These are phyloP conservation scores for Eucalyptus erythrocorys DNA, from an alignment of 345 rosid genomes.

Conservation along the genomic window DNA sequence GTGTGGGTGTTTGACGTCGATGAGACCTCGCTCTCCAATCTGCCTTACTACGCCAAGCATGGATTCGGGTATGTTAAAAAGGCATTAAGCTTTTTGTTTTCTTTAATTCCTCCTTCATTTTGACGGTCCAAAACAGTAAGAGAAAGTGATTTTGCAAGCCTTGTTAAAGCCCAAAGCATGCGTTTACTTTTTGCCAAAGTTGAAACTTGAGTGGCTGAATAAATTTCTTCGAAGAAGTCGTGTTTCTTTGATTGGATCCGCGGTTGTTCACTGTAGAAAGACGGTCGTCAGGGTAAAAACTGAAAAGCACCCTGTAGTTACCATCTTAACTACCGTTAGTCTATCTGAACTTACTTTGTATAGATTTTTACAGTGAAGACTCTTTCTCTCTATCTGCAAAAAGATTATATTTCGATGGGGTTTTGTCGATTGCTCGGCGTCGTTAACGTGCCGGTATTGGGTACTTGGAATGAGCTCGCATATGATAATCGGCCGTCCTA, in stretches of 20 bases:
- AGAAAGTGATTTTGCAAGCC: not conserved
- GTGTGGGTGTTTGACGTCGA: slow-evolving; percentile 38
- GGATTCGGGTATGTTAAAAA: slow-evolving; percentile 19
- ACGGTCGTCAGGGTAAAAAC: not conserved
- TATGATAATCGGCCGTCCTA: not conserved
- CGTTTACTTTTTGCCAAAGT: not conserved
- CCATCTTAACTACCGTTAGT: not conserved
- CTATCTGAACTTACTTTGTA: not conserved
- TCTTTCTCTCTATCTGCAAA: not conserved
- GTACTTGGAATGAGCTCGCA: not conserved
- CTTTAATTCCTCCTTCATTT: not conserved
- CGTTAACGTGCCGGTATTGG: not conserved
- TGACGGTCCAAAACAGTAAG: not conserved
- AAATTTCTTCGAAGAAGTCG: not conserved
- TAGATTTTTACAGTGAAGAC: not conserved
- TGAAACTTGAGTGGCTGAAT: not conserved
- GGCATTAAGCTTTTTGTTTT: not conserved
- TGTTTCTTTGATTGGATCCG: not conserved
- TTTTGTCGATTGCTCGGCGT: not conserved
- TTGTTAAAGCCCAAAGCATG: not conserved
- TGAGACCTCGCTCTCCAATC: slow-evolving; percentile 32
- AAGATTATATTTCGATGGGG: not conserved
- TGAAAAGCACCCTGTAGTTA: not conserved
- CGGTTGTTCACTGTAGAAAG: not conserved
- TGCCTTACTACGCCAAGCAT: slow-evolving; percentile 11